Conservation (phyloP, 1,139 yeast species). For the Spathaspora sp. region DNA sequence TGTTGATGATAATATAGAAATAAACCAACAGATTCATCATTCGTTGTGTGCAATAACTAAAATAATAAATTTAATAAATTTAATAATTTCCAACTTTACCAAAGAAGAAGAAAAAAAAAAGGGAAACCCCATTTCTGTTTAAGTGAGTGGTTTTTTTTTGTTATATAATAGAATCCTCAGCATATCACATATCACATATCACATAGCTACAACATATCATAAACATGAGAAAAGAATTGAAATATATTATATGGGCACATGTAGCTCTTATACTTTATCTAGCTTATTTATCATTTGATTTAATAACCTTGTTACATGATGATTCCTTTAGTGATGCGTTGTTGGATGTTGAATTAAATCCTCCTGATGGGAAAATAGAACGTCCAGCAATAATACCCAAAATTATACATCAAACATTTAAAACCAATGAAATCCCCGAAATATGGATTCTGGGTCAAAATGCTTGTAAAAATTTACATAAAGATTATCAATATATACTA, state of each 20-base stretch:
- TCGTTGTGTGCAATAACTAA: no score
- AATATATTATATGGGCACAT: constrained; percentile 59
- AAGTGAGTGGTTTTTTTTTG: no score
- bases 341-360: constrained; percentile 55
- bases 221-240: constrained; percentile 57
- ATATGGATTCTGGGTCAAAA: constrained; percentile 79
- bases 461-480: constrained; percentile 73
- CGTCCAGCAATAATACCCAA: constrained; percentile 70
- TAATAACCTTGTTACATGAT: constrained; percentile 73
- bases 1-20: no score
- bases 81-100: no score
- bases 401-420: constrained; percentile 92
- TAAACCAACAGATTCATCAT: no score
- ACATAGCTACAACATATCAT: no score
- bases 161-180: no score
- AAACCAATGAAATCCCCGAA: constrained; percentile 73
- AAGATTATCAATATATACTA: constrained; percentile 80
- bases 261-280: constrained; percentile 53
- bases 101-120: no score
- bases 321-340: constrained; percentile 67
- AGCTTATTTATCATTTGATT: constrained; percentile 66
- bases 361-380: constrained; percentile 37
- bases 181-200: no score
- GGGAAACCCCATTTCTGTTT: no score
- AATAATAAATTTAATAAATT: no score